A percentile compares a stretch with the other conserved stretches of the same genome.
Conservation (phyloP, 768 basidiomycete species). For the Amanita phalloides region DNA sequence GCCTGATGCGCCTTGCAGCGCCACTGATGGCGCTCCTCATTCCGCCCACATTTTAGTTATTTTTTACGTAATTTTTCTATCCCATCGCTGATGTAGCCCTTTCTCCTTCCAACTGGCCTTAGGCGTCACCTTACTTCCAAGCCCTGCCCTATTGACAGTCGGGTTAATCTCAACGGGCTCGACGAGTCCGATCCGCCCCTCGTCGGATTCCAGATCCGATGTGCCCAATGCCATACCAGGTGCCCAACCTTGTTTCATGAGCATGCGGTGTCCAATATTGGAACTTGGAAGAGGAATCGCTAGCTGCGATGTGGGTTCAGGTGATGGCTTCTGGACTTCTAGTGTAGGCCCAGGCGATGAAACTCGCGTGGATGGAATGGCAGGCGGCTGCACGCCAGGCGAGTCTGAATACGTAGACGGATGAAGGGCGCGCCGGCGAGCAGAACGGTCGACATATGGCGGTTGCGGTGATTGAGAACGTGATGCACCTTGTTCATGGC, state of each 20-base stretch:
- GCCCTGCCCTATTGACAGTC: conserved; percentile 36
- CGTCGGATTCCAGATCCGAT: conserved; percentile 14
- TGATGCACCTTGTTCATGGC: conserved; percentile 23
- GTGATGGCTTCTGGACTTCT: conserved; percentile 13
- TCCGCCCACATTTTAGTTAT: neutral
- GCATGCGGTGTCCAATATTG: conserved; percentile 59
- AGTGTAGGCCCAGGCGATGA: conserved; percentile 4
- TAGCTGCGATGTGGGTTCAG: conserved; percentile 22
- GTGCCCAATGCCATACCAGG: conserved; percentile 51
- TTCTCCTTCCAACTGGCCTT: conserved; percentile 27
- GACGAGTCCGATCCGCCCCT: conserved; percentile 31
- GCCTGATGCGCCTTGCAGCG: conserved; percentile 4
- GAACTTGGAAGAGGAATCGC: conserved; percentile 38
- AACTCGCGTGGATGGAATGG: conserved; percentile 7
- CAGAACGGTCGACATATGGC: conserved; percentile 59
- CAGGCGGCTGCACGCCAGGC: conserved; percentile 31
- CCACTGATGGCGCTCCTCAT: conserved; percentile 5
- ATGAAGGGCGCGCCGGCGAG: conserved; percentile 52
- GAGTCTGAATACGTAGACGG: conserved; percentile 40
- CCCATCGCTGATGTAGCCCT: conserved; percentile 23
- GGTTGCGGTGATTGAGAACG: conserved; percentile 11
- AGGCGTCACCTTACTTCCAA: conserved; percentile 31
- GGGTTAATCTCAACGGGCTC: conserved; percentile 44
- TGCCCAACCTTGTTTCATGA: conserved; percentile 70
- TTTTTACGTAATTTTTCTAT: neutral